Base-by-base conservation (phyloP, 495 filamentous ascomycete species). In the Penicillium macrosclerotiorum region DNA sequence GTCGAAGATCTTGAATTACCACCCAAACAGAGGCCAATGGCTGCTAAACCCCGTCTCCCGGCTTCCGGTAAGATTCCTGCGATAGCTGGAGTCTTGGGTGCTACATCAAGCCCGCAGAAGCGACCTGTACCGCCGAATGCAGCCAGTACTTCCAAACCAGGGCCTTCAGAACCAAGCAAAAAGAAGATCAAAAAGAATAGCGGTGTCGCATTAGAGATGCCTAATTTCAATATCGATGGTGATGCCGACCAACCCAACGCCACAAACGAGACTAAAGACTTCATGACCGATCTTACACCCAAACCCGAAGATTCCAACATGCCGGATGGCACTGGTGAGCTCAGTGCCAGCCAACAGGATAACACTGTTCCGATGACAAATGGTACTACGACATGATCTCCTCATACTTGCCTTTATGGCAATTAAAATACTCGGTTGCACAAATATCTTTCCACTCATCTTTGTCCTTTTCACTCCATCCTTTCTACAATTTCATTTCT, bases 1-100 rank as follows among this genome's bases (percentile, higher is more conserved):
- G 72, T 94, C 32, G 93, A 99, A 74, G 93, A 99, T 64, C 90
- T 97, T 55, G 92, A 97, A 51, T 69, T 99, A 18, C 94, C 94
- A 20, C 75, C 79, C 23, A 97, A 97, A 64, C 91, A 96, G 67
- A 76, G 92, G 32, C 88, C 90, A n/a, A 88, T 89, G 55, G 65
- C 68, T 17, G 47, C 59, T 22, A 67, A 69, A 25, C 90, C 93
- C n/a, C 77, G 93, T 50, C 80, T 99, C 14, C 90, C 90, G 44
- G 89, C 92, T 30, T 96, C 88, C 16, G 93, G 93, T 47, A 97
- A 97, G 74, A 99, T 99, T 42, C 65, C 63, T 4, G 55, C 63
- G 6, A 54, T 61, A 25, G 41, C 67, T 17, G 64, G 54, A 22
- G 52, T 64, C 18, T 47, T 63, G 16, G 65, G 57, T 7, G 49